phyloP scores from a whole-genome alignment of 192 early-diverging fungal genomes.

The Linnemannia hyalina region DNA sequence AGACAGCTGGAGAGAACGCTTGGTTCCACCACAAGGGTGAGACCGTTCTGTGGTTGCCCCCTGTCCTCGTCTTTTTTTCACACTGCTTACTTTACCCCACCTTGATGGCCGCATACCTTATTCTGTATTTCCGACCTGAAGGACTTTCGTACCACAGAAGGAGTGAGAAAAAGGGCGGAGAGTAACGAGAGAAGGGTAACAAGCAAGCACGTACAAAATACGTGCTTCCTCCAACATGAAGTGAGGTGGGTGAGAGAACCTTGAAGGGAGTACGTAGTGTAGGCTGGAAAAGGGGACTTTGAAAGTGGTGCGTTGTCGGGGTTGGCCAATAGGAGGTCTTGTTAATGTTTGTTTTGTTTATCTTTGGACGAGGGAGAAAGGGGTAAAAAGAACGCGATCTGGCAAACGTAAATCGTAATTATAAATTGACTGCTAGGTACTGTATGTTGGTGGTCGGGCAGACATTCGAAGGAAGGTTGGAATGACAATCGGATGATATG shows the following conservation, averaged over 20 bases:
- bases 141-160: neutral
- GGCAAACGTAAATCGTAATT: neutral
- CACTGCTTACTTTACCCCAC: neutral
- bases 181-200: neutral
- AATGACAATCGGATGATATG: neutral
- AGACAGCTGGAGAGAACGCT: neutral
- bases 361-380: neutral
- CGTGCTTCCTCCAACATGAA: neutral
- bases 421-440: neutral
- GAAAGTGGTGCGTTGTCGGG: slow-evolving; percentile 29
- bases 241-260: neutral
- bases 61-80: neutral
- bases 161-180: neutral
- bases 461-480: neutral
- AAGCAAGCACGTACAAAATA: neutral
- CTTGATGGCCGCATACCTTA: neutral
- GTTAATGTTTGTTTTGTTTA: neutral
- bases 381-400: neutral
- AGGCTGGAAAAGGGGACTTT: slow-evolving; percentile 1
- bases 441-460: neutral
- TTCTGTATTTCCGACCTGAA: neutral
- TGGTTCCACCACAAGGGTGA: neutral
- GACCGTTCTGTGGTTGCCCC: neutral
- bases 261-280: too few species aligned
- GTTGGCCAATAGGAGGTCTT: slow-evolving; percentile 15